phyloP scores from a whole-genome alignment of 2,329 filamentous ascomycete genomes.

The Colletotrichum australisinense region DNA sequence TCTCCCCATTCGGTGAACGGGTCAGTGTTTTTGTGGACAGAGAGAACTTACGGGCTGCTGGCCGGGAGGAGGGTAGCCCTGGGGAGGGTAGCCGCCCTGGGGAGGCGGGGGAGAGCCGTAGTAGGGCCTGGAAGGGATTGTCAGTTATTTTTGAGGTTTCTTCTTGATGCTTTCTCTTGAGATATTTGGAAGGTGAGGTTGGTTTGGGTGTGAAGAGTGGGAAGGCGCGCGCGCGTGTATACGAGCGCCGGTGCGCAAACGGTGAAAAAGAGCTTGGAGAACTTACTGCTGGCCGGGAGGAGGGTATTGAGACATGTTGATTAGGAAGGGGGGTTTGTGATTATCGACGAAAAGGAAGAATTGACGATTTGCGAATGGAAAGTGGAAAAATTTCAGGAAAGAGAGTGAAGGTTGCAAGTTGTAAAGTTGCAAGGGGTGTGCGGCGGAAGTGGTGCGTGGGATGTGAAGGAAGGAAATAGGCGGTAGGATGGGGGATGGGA shows the following conservation, averaged over 20 bases:
- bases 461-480: slow-evolving; percentile 18
- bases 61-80: slow-evolving; percentile 34
- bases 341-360: background rate
- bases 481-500: background rate
- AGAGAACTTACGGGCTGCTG: slow-evolving; percentile 35
- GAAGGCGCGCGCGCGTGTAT: background rate
- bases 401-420: slow-evolving; percentile 20
- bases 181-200: background rate
- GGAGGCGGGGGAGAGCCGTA: slow-evolving; percentile 37
- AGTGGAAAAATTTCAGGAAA: background rate
- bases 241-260: background rate
- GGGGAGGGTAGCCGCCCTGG: slow-evolving; percentile 40
- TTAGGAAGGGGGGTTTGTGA: slow-evolving; percentile 19
- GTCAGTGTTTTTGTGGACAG: background rate
- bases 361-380: background rate
- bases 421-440: background rate
- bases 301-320: slow-evolving; percentile 50
- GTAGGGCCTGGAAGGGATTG: slow-evolving; percentile 30
- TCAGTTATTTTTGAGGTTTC: slow-evolving; percentile 2
- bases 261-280: background rate
- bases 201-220: background rate
- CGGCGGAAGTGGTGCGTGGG: background rate
- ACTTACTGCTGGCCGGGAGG: slow-evolving; percentile 32
- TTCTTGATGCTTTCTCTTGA: background rate
- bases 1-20: background rate